Base-by-base conservation (phyloP, 2,329 filamentous ascomycete species). In the Cercospora brassicicola region DNA sequence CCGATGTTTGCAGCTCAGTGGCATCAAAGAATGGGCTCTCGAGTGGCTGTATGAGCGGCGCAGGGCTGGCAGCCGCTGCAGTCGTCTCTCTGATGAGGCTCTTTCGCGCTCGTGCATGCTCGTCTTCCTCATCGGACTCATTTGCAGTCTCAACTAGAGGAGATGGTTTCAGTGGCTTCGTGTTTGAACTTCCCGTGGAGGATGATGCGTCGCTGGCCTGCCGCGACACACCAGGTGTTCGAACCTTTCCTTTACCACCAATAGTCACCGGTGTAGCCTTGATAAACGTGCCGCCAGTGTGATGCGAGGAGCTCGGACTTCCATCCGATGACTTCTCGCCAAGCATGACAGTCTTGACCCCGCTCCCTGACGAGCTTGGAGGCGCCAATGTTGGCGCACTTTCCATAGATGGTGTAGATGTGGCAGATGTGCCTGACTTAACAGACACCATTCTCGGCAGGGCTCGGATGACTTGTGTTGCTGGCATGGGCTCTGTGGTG, bases 371-470 rank as follows among this genome's bases (percentile, higher is more conserved):
- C 8, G 59, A 30, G 23, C 75, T 74, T 15, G 48, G 48, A 3
- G 74, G 61, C 15, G 69, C 73, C 9, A 67, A 26, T 36, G 39
- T 61, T 36, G 69, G 63, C 15, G 63, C 31, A 20, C 55, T 45
- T 51, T 68, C 66, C 39, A 67, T 56, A 8, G 67, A 68, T 4
- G 63, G 59, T 15, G 68, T 62, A 0, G 71, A 66, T 10, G 66
- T 66, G 1, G 65, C 55, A 15, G 68, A 64, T 15, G 59, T 62
- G 39, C 64, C 59, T 33, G 70, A 71, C 66, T 93, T 95, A 72
- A 99, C 93, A 75, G 92, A 97, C 78, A 99, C 93, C 77, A 98
- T 90, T 39, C 93, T 94, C 9, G 95, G 93, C 81, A 95, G 96
- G 71, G 91, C 91, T 69, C 93, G 89, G 77, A 94, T 91, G 67